Conservation (phyloP, 352 stramenopile genomes). For the Phytopythium montanum region DNA sequence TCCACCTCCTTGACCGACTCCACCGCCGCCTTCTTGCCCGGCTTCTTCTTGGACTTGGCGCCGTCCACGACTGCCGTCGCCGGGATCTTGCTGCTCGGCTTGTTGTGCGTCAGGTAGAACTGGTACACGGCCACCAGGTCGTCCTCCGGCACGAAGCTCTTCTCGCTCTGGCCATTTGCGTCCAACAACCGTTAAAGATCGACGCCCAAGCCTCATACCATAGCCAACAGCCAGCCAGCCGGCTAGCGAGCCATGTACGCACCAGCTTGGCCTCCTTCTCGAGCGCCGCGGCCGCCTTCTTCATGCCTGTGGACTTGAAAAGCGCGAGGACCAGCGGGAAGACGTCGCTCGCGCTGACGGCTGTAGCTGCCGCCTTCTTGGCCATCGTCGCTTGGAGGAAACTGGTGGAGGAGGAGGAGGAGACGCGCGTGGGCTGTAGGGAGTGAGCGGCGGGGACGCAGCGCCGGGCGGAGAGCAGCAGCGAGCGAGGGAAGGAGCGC, state of each 20-base stretch:
- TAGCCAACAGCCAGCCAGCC: too few species aligned
- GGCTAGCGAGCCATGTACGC: too few species aligned
- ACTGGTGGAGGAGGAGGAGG: neutral
- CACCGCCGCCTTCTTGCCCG: too few species aligned
- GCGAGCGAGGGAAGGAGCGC: neutral
- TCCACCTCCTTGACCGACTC: too few species aligned
- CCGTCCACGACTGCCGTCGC: constrained; percentile 50
- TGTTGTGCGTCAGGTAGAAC: constrained; percentile 53
- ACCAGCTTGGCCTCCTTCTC: constrained; percentile 74
- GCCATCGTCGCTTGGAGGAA: constrained; percentile 5
- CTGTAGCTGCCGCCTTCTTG: constrained; percentile 21
- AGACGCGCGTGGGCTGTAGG: neutral
- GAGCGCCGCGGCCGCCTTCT: constrained; percentile 60
- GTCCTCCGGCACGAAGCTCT: constrained; percentile 54
- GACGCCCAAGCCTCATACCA: neutral
- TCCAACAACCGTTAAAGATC: constrained; percentile 8
- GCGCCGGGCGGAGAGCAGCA: too few species aligned
- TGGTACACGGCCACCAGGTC: constrained; percentile 77
- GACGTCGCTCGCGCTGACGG: constrained; percentile 66
- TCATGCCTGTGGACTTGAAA: constrained; percentile 57
- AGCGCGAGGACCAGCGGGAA: constrained; percentile 75
- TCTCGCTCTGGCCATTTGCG: constrained; percentile 25
- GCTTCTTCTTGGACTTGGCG: constrained; percentile 41
- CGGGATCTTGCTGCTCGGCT: constrained; percentile 40
- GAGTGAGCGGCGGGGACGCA: neutral